Evolutionary conservation across 805 yeast genomes (phyloP), one percentile per base, ranked within the genome.

Genomic region (Kuraishia floccosa): DNA sequence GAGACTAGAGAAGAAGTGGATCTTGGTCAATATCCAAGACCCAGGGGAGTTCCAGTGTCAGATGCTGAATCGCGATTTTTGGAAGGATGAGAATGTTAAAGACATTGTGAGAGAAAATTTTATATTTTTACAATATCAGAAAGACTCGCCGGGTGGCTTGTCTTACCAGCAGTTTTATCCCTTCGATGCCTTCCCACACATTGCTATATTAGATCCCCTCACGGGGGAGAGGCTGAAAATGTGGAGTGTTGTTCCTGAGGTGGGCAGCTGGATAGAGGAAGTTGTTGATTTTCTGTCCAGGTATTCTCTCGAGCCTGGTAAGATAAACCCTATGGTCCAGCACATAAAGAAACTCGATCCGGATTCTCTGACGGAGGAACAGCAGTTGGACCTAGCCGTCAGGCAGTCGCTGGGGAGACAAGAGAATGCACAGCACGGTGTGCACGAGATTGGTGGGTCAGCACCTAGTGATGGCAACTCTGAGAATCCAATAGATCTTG

Each of bases 191-290:
- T 79, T 59, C 49, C 99, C 99, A 1, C 96, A 91, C 50, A 76
- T 91, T 25, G 82, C 96, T 1, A 82, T 91, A 24, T 50, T 91
- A 30, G 99, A 91, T 47, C 96, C 98, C 2, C 73, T 87, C 50
- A 91, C 98, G 0, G 97, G 97, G 15, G 99, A 91, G 54, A 65
- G 94, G 36, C 68, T 85, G 34, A 68, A 69, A 41, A 64, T 63
- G 32, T 91, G 96, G 95, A 58, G 63, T n/a, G 71, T 69, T 1
- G 76, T 73, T 1, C 93, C 93, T 0, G 56, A 58, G 13, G 60
- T 67, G 1, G 63, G 65, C 4, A 60, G 54, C 13, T 87, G 87
- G 73, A 50, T 77, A 6, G 65, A 67, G 24, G 84, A 82, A 30
- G 72, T 83, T 4, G 67, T 73, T 25, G 77, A 74, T 24, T 91